phyloP scores from a whole-genome alignment of 73 alveolate species.

The Effrenium voratum region DNA sequence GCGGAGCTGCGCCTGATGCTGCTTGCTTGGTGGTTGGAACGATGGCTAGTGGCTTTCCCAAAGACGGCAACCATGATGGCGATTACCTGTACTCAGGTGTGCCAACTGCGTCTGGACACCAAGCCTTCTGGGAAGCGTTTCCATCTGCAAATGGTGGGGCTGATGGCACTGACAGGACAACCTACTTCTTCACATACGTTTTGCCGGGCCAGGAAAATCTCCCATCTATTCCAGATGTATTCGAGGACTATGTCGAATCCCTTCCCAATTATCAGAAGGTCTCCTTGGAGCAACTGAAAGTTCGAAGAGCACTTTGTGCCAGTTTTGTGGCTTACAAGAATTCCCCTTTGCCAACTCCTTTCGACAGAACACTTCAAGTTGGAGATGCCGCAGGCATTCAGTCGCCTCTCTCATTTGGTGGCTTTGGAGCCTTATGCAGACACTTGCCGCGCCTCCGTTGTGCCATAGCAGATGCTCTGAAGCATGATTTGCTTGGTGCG shows the following conservation, averaged over 20 bases:
- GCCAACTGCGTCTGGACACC: constrained; percentile 12
- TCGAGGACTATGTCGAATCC: constrained; percentile 88
- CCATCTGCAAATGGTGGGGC: constrained; percentile 69
- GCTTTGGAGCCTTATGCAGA: constrained; percentile 76
- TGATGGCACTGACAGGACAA: constrained; percentile 84
- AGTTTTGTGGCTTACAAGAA: constrained; percentile 69
- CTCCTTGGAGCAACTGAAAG: constrained; percentile 38
- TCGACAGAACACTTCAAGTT: constrained; percentile 68
- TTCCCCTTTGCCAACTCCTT: constrained; percentile 53
- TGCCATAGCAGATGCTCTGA: constrained; percentile 65
- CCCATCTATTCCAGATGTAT: constrained; percentile 51
- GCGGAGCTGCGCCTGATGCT: constrained; percentile 74
- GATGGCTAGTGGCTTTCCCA: constrained; percentile 80
- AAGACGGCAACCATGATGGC: constrained; percentile 42
- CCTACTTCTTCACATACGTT: constrained; percentile 77
- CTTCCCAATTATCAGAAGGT: constrained; percentile 60
- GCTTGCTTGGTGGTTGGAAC: constrained; percentile 93
- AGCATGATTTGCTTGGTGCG: constrained; percentile 2
- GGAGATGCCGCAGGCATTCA: constrained; percentile 90
- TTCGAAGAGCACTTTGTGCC: constrained; percentile 69
- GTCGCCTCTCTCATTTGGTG: constrained; percentile 90
- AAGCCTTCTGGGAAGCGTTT: constrained; percentile 91
- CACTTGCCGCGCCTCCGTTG: constrained; percentile 49
- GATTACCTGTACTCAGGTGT: constrained; percentile 51
- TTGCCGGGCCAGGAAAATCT: constrained; percentile 51